These are phyloP conservation scores for Suillus weaverae DNA, from an alignment of 768 basidiomycete species.

Conservation along the genomic window DNA sequence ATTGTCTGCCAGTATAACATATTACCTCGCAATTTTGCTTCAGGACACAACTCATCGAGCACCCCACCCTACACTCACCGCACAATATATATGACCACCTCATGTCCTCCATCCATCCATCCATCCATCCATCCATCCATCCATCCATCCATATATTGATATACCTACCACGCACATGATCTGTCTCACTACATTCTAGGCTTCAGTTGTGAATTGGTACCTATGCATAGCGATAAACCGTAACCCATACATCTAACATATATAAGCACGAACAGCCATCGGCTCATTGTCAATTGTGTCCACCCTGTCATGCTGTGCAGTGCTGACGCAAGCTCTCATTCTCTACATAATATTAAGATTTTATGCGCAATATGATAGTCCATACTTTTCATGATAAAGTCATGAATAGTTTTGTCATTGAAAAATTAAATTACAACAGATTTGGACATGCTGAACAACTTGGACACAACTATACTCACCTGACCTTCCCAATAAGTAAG, in stretches of 20 bases:
- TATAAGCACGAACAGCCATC: no score
- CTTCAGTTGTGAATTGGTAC: conserved; percentile 18
- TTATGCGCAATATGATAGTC: conserved; percentile 19
- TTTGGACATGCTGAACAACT: no score
- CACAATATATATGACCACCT: conserved; percentile 11
- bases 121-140: no score
- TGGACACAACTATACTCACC: no score
- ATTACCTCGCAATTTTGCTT: conserved; percentile 37
- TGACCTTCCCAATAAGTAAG: no score
- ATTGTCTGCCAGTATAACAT: conserved; percentile 35
- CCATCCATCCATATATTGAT: no score
- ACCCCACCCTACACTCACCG: conserved; percentile 9
- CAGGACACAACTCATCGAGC: conserved; percentile 7
- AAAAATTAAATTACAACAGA: no score
- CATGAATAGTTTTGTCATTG: no score
- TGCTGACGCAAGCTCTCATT: no score
- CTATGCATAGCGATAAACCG: conserved; percentile 18
- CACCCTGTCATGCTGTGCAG: no score
- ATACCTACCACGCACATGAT: conserved; percentile 23
- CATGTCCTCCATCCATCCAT: conserved; percentile 14
- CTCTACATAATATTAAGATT: conserved; percentile 7
- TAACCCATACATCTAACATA: conserved; percentile 23
- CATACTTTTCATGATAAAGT: no score
- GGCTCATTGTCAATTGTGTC: no score
- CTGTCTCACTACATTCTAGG: not conserved